Evolutionary conservation across 2,329 filamentous ascomycete genomes (phyloP), one percentile per base, ranked within the genome.

Genomic region (Trichoderma sp.): DNA sequence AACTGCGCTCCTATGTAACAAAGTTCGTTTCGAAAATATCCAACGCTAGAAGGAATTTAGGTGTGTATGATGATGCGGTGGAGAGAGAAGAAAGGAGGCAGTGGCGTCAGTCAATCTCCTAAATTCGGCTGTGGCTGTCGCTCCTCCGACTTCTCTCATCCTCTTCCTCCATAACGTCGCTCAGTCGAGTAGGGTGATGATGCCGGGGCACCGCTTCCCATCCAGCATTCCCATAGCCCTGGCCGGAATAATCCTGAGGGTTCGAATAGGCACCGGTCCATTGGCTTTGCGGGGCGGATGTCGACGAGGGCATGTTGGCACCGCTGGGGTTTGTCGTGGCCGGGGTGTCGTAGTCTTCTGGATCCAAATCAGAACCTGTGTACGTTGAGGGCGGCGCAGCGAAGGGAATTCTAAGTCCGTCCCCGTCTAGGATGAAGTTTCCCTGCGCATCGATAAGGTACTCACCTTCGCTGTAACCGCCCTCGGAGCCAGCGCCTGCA

Each of bases 101-200:
- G 12, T 68, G 31, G 63, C 33, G 53, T 77, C 68, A 78, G 60
- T 78, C 76, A 14, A 78, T 80, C 53, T 80, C 79, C 79, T 83
- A 83, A 56, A 80, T 80, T 38, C 89, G 88, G 80, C 89, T 91
- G 77, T 91, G 89, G 82, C 91, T 93, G 12, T 91, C 91, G 79
- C 93, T 94, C 16, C 93, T 94, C 27, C 93, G 90, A 81, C 93
- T 94, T 68, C 91, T 88, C 84, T 97, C 94, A 79, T 97, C 94
- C 78, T 97, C 93, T 81, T 95, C 95, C 81, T 95, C 93, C 35
- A 97, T 89, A 33, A 98, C 95, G 84, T 97, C 95, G 83, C 95
- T 97, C 77, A 98, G 86, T 75, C 95, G 88, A 9, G 95, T 97
- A 0, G 95, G 95, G 84, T 98, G 95, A 79, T 97, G 94, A 83